These are phyloP conservation scores for Talaromyces sp. DNA, from an alignment of 2,329 filamentous ascomycete genomes.

Conservation along the genomic window DNA sequence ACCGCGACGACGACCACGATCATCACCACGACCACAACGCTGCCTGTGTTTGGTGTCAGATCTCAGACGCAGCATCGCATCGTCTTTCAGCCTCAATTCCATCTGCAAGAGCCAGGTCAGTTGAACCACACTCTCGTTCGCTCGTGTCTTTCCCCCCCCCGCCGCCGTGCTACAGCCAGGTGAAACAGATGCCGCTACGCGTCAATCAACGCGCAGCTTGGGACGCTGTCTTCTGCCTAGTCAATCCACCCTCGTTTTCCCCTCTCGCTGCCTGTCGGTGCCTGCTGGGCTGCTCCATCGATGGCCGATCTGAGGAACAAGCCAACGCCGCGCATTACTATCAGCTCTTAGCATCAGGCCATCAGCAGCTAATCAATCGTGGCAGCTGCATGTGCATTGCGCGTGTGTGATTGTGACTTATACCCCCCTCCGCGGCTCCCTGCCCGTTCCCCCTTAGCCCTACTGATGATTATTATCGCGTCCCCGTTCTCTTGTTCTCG, in stretches of 20 bases:
- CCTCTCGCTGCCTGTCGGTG: neutral
- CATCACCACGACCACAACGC: neutral
- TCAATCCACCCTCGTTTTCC: neutral
- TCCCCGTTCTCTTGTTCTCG: neutral
- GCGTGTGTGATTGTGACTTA: conserved; percentile 3
- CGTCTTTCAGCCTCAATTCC: neutral
- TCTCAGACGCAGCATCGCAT: neutral
- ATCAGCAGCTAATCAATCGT: conserved; percentile 4
- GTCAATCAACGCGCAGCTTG: conserved; percentile 12
- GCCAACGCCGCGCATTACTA: neutral
- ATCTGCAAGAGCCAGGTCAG: conserved; percentile 5
- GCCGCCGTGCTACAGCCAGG: conserved; percentile 6
- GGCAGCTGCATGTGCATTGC: conserved; percentile 7
- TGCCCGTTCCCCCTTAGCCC: neutral
- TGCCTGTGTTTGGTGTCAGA: neutral
- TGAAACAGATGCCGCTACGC: conserved; percentile 12
- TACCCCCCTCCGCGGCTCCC: neutral
- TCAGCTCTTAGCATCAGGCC: neutral
- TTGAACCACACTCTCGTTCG: neutral
- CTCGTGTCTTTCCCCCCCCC: neutral
- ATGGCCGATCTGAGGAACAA: conserved; percentile 6
- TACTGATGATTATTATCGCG: neutral
- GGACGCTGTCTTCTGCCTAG: conserved; percentile 4
- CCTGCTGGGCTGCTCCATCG: neutral
- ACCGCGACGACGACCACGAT: neutral